phyloP scores from a whole-genome alignment of 1,139 yeast genomes.

The Meyerozyma elateridarum region DNA sequence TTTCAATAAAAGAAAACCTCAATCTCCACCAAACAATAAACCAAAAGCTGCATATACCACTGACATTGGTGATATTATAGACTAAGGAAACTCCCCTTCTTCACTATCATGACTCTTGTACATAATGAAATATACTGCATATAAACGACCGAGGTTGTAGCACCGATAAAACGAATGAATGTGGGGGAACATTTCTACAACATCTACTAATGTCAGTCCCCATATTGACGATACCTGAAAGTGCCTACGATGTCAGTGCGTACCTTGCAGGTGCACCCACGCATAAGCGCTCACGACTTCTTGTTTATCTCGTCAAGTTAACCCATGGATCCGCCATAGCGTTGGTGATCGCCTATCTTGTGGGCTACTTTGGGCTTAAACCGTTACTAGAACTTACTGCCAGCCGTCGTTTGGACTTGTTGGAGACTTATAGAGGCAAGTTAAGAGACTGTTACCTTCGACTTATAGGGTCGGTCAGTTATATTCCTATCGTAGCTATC shows the following conservation, averaged over 20 bases:
- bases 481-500: slow-evolving; percentile 40
- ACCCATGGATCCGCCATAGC: slow-evolving; percentile 35
- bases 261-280: slow-evolving; percentile 15
- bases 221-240: slow-evolving; percentile 39
- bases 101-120: no score
- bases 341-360: slow-evolving; percentile 26
- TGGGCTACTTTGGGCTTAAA: slow-evolving; percentile 30
- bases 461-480: slow-evolving; percentile 30
- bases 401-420: slow-evolving; percentile 28
- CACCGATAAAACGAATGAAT: no score
- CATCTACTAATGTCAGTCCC: slow-evolving; percentile 25
- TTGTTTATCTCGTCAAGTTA: slow-evolving; percentile 27
- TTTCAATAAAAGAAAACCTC: no score
- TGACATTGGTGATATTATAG: no score
- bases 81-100: no score
- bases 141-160: no score
- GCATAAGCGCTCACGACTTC: slow-evolving; percentile 23
- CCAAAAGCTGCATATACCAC: no score
- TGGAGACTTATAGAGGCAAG: slow-evolving; percentile 30
- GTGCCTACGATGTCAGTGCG: slow-evolving; percentile 33
- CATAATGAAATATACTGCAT: no score
- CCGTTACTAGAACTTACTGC: slow-evolving; percentile 34
- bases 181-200: no score
- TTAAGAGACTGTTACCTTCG: slow-evolving; percentile 36
- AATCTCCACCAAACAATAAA: no score